Evolutionary conservation across 345 rosid genomes (phyloP).

Genomic region (Eutrema japonicum): DNA sequence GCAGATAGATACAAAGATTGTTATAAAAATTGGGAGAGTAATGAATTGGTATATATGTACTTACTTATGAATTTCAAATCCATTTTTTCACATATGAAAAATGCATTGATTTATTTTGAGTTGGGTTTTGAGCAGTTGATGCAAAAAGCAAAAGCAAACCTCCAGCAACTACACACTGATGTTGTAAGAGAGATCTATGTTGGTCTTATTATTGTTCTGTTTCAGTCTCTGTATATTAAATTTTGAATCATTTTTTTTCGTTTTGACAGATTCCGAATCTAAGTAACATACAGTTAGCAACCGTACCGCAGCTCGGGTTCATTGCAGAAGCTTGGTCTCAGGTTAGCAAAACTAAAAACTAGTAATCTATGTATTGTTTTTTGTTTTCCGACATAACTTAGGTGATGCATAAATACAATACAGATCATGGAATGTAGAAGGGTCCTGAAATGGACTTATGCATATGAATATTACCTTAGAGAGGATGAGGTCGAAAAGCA

Average conservation of each 20-base stretch:
- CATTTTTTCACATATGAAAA: not conserved
- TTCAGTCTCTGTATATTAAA: conserved; percentile 10
- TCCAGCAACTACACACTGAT: not conserved
- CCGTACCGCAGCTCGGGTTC: conserved; percentile 70
- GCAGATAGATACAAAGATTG: conserved; percentile 26
- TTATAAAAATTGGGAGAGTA: conserved; percentile 15
- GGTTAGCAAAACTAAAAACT: conserved; percentile 45
- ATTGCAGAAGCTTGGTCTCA: conserved; percentile 78
- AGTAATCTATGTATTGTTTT: conserved; percentile 2
- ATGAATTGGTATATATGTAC: conserved; percentile 31
- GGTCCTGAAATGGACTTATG: conserved; percentile 81
- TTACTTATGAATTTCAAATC: conserved; percentile 11
- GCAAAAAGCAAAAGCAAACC: conserved; percentile 17
- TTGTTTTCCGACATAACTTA: not conserved
- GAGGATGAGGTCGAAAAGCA: conserved; percentile 61
- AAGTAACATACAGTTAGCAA: conserved; percentile 63
- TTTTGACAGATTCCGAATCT: conserved; percentile 51
- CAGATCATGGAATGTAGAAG: conserved; percentile 76
- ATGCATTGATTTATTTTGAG: conserved; percentile 13
- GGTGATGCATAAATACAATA: not conserved
- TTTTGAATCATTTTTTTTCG: not conserved
- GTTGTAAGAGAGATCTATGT: conserved; percentile 20
- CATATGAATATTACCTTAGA: conserved; percentile 71
- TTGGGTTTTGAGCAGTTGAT: conserved; percentile 29
- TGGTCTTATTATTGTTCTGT: conserved; percentile 29